Percentiles rank a stretch among this genome's conserved stretches.
phyloP scores from a whole-genome alignment of 306 rosid species.

The Potentilla sterilis region DNA sequence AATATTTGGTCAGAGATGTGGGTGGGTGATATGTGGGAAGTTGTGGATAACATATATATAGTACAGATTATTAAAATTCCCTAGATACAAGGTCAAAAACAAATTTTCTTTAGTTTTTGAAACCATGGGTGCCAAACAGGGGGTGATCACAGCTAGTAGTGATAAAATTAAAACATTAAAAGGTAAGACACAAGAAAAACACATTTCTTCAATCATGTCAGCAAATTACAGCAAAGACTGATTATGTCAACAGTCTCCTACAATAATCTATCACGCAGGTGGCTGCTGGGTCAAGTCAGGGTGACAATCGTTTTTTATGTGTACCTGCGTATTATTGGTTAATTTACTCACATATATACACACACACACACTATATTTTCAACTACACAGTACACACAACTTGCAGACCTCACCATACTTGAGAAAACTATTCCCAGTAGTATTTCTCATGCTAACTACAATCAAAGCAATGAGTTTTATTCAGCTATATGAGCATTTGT shows the following conservation, averaged over 20 bases:
- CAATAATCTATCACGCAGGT: not conserved
- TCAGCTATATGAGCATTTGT: not conserved
- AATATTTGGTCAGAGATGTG: conserved; percentile 10
- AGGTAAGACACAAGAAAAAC: not conserved
- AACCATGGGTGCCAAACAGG: conserved; percentile 23
- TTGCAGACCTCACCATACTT: not conserved
- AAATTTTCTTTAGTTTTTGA: conserved; percentile 4
- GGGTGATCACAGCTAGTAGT: conserved; percentile 9
- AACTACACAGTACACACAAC: not conserved
- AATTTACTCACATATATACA: not conserved
- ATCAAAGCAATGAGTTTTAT: not conserved
- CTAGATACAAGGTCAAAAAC: conserved; percentile 1
- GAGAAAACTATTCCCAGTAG: not conserved
- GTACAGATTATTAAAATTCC: not conserved
- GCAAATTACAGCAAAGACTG: not conserved
- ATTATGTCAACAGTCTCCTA: not conserved
- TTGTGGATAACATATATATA: not conserved
- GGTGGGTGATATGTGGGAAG: conserved; percentile 8
- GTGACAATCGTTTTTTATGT: not conserved
- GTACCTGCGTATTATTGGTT: not conserved
- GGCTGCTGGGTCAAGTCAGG: conserved; percentile 14
- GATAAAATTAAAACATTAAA: not conserved
- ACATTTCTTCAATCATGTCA: not conserved
- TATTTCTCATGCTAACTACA: not conserved
- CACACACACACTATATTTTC: not conserved